A percentile compares a stretch with the other conserved stretches of the same genome.
phyloP scores from a whole-genome alignment of 176 grass and related monocot genomes.

The Aegilops longissima region DNA sequence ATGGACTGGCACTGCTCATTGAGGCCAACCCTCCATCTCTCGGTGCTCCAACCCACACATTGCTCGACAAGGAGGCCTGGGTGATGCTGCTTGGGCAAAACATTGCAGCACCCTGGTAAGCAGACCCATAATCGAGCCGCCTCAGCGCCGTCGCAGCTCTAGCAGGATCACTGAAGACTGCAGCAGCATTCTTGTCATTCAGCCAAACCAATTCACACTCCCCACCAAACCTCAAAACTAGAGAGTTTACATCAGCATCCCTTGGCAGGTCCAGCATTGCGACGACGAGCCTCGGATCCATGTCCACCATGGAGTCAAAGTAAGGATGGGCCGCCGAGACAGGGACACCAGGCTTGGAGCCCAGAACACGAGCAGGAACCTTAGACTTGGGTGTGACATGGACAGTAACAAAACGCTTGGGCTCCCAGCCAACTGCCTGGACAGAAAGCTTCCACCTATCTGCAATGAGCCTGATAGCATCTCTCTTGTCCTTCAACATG shows the following conservation, averaged over 20 bases:
- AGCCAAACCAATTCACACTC: conserved; percentile 97
- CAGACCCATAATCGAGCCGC: conserved; percentile 84
- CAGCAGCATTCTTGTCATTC: conserved; percentile 86
- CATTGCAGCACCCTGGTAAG: conserved; percentile 74
- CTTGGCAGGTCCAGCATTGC: conserved; percentile 86
- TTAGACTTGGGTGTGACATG: conserved; percentile 88
- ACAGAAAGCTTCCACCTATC: conserved; percentile 95
- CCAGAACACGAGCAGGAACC: conserved; percentile 68
- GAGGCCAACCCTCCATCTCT: conserved; percentile 38
- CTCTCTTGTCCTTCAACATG: conserved; percentile 87
- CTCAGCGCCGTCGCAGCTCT: conserved; percentile 86
- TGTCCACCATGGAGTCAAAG: conserved; percentile 80
- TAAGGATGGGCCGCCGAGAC: conserved; percentile 43
- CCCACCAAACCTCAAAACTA: conserved; percentile 89
- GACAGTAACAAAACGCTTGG: conserved; percentile 76
- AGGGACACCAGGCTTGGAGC: conserved; percentile 55
- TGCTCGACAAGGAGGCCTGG: conserved; percentile 25
- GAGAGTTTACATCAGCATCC: conserved; percentile 87
- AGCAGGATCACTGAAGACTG: conserved; percentile 75
- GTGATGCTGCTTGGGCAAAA: conserved; percentile 37
- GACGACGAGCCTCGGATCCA: conserved; percentile 87
- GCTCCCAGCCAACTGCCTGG: conserved; percentile 75
- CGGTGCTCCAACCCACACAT: conserved; percentile 43
- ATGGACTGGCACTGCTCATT: conserved; percentile 60
- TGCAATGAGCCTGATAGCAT: conserved; percentile 70